Evolutionary conservation across 208 protist species (phyloP).

Genomic region (Wallacemonas rigidus): DNA sequence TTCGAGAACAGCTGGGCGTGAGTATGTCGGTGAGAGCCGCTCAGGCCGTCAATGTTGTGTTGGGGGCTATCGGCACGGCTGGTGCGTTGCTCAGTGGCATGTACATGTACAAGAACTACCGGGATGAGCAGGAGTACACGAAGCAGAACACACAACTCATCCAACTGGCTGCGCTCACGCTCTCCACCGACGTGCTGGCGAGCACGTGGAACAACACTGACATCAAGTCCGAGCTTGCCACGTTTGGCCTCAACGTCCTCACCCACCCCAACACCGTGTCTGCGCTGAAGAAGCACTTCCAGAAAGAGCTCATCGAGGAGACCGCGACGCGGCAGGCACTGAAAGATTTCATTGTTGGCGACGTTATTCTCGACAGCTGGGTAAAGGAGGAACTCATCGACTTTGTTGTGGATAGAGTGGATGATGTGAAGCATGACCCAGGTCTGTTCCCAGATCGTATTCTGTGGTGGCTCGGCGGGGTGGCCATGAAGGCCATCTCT

Average conservation of each 20-base stretch:
- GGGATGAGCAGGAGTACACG: constrained; percentile 7
- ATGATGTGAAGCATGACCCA: constrained; percentile 50
- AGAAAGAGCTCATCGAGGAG: constrained; percentile 58
- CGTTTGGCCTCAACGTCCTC: constrained; percentile 61
- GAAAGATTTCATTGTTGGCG: constrained; percentile 67
- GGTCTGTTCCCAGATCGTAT: constrained; percentile 57
- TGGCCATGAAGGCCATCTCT: constrained; percentile 42
- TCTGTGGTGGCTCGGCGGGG: constrained; percentile 45
- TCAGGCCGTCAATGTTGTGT: constrained; percentile 22
- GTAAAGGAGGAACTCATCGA: constrained; percentile 84
- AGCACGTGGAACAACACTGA: constrained; percentile 53
- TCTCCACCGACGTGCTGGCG: constrained; percentile 74
- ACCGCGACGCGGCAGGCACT: constrained; percentile 46
- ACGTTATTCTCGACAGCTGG: constrained; percentile 78
- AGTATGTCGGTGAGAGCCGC: constrained; percentile 16
- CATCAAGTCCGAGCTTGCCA: constrained; percentile 43
- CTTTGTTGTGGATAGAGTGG: constrained; percentile 51
- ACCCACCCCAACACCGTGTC: constrained; percentile 45
- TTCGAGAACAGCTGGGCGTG: background rate
- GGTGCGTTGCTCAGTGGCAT: constrained; percentile 39
- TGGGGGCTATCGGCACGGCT: constrained; percentile 51
- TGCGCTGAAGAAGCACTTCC: constrained; percentile 61
- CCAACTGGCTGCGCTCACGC: constrained; percentile 67
- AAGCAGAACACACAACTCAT: constrained; percentile 64
- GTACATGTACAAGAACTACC: constrained; percentile 49